A percentile compares a stretch with the other conserved stretches of the same genome.
Evolutionary conservation across 108 stramenopile genomes (phyloP).

Genomic region (Stephanodiscus minutulus): DNA sequence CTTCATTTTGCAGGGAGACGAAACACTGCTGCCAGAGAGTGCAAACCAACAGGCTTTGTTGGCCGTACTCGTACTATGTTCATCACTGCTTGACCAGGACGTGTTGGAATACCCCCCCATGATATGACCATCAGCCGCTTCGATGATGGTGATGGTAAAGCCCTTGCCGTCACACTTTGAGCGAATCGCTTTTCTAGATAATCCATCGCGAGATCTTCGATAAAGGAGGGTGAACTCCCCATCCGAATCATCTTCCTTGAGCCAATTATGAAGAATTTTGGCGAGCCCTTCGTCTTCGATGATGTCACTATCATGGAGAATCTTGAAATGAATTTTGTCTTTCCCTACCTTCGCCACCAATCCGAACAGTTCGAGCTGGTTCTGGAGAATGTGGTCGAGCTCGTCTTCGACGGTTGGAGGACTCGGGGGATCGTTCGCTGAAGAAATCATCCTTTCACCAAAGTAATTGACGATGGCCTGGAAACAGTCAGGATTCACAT

Average conservation of each 20-base stretch:
- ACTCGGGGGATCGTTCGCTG: background rate
- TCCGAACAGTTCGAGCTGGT: background rate
- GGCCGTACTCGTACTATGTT: background rate
- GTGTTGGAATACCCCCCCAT: slow-evolving; percentile 25
- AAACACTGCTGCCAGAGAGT: slow-evolving; percentile 6
- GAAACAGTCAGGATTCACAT: slow-evolving; percentile 25
- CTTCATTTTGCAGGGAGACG: slow-evolving; percentile 22
- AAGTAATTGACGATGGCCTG: slow-evolving; percentile 23
- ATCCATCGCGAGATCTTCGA: no score
- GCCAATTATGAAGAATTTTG: no score
- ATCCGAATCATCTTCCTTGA: slow-evolving; percentile 1
- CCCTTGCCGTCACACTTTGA: slow-evolving; percentile 13
- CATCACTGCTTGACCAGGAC: slow-evolving; percentile 6
- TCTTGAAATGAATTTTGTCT: no score
- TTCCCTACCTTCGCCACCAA: no score
- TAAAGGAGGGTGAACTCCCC: no score
- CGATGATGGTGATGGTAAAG: slow-evolving; percentile 18
- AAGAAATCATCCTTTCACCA: slow-evolving; percentile 7
- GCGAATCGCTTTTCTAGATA: no score
- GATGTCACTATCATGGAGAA: no score
- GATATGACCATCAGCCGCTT: slow-evolving; percentile 10
- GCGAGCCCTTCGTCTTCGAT: no score
- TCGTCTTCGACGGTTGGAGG: slow-evolving; percentile 9
- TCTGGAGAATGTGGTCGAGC: slow-evolving; percentile 15
- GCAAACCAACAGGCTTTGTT: slow-evolving; percentile 29